Conservation (phyloP, 164 flowering plant genomes). For the Pachysandra terminalis region DNA sequence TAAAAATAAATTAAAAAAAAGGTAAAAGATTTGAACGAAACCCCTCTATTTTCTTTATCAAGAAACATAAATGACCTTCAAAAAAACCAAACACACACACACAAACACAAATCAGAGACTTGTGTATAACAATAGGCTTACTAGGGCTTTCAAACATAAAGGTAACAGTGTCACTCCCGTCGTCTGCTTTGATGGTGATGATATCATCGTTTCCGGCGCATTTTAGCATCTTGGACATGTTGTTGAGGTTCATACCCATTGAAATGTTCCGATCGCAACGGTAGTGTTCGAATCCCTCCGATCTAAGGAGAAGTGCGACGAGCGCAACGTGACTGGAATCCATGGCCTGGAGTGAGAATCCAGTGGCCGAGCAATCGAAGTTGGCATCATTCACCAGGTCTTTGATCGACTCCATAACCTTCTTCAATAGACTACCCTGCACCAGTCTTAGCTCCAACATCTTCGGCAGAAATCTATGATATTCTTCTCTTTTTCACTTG, state of each 20-base stretch:
- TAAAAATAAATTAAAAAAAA: neutral
- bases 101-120: too few species aligned
- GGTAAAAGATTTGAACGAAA: neutral
- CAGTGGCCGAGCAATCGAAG: conserved; percentile 56
- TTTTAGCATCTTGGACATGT: conserved; percentile 47
- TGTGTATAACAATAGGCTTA: conserved; percentile 12
- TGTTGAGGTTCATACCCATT: conserved; percentile 53
- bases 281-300: conserved; percentile 56
- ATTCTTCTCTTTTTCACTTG: neutral
- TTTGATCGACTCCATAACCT: conserved; percentile 44
- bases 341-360: conserved; percentile 58
- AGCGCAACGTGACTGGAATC: conserved; percentile 58
- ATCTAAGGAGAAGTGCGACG: conserved; percentile 46
- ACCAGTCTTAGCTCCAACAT: conserved; percentile 54
- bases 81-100: too few species aligned
- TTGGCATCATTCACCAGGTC: conserved; percentile 53
- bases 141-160: conserved; percentile 58
- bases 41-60: neutral
- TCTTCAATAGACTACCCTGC: conserved; percentile 50
- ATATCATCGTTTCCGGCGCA: conserved; percentile 52
- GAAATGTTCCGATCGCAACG: conserved; percentile 48
- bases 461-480: neutral
- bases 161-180: conserved; percentile 40
- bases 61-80: too few species aligned
- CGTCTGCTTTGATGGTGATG: conserved; percentile 51